Evolutionary conservation across 305 asterid species (phyloP), one percentile per base, ranked within the genome.

Genomic region (Ilex paraguariensis): DNA sequence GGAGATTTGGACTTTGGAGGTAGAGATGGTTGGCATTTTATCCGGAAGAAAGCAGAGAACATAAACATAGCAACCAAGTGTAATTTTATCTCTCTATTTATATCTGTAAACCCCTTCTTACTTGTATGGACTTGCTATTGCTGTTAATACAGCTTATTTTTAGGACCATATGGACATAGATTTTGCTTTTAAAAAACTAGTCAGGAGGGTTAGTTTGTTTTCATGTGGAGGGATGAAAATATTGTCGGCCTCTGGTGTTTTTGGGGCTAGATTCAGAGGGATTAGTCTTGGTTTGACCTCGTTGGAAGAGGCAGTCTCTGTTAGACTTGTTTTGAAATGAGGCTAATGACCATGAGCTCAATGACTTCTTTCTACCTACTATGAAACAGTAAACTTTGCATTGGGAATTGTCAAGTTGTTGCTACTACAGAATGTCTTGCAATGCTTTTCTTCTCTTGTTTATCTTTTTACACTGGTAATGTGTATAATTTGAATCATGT

Each of bases 1-100:
- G 42, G 51, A 28, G 42, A 52, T 58, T 61, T 74, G 54, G 40
- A 42, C 33, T 53, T 44, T 50, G 14, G 31, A n/a, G 36, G 67
- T 59, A 51, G 65, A 77, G 75, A 67, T 78, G 80, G 75, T 65
- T 49, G 30, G 80, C 78, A 68, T 71, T 78, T 70, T 74, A 65
- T 68, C 69, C 54, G 71, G 70, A 68, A 61, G 45, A 54, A 45
- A 59, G 14, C 16, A 14, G 46, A 70, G 53, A 57, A 46, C 40
- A 16, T 58, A 33, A 57, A 59, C 65, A 50, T 33, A 64, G 15
- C 54, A 11, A 46, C 10, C 48, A 64, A 65, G 69, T 14, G 69
- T 39, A 66, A 48, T 36, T 36, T 36, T 8, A 36, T 36, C 42
- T 36, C 42, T 36, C 42, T 8, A 36, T 36, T 36, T 5, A 4